Conservation (phyloP, 2,329 filamentous ascomycete genomes). For the Xylariales sp. region DNA sequence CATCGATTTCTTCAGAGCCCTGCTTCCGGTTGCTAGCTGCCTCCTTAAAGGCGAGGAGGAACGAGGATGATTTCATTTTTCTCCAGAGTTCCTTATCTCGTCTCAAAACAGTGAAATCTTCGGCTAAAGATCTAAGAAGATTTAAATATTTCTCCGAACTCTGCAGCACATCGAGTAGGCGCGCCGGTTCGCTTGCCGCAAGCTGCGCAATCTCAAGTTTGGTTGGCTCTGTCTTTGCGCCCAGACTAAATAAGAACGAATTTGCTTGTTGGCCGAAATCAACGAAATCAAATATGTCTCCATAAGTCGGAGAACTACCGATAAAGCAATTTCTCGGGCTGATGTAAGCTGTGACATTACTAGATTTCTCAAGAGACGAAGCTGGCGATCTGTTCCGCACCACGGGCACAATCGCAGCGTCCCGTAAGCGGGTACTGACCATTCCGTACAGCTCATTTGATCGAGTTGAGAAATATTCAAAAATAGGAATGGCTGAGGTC, state of each 20-base stretch:
- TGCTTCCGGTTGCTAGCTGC: constrained; percentile 45
- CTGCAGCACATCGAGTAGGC: constrained; percentile 75
- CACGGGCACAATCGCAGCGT: constrained; percentile 70
- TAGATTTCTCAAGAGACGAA: constrained; percentile 32
- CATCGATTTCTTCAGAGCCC: constrained; percentile 47
- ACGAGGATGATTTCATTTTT: constrained; percentile 70
- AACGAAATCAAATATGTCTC: constrained; percentile 94
- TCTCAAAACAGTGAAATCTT: constrained; percentile 65
- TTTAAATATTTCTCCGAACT: constrained; percentile 82
- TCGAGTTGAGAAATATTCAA: constrained; percentile 78
- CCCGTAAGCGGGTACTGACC: constrained; percentile 55
- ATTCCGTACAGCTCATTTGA: constrained; percentile 66
- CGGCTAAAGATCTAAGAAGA: constrained; percentile 75
- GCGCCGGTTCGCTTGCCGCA: constrained; percentile 77
- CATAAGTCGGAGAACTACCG: constrained; percentile 66
- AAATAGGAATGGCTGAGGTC: constrained; percentile 65
- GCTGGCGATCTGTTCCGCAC: constrained; percentile 15
- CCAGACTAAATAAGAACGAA: constrained; percentile 80
- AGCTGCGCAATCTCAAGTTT: constrained; percentile 79
- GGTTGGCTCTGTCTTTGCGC: constrained; percentile 87
- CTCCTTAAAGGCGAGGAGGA: constrained; percentile 81
- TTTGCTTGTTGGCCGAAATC: constrained; percentile 89
- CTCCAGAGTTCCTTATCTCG: constrained; percentile 74
- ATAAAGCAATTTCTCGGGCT: constrained; percentile 76
- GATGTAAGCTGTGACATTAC: constrained; percentile 46